Base-by-base conservation (phyloP, 2,329 filamentous ascomycete genomes). In the Monilinia polystroma region DNA sequence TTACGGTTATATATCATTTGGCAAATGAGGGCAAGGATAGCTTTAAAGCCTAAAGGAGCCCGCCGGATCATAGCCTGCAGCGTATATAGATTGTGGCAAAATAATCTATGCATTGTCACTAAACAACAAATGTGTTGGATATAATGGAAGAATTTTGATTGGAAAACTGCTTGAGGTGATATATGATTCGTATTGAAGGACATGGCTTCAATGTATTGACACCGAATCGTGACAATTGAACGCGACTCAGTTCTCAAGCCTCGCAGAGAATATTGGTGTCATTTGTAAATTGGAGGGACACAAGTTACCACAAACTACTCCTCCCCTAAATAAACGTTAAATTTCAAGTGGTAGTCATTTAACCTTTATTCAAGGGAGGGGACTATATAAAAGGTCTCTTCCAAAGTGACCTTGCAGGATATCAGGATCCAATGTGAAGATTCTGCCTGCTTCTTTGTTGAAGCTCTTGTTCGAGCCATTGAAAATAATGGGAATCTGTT, bases 71-170 rank as follows among this genome's bases (percentile, higher is more conserved):
- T 29, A 47, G 29, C 26, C 51, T 38, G 29, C 29, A 32, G 58
- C 45, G 57, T 35, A 41, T 41, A 41, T 41, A 41, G 38, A 41
- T 41, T 49, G 16, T 35, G 29, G 43, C 26, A 20, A 51, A 38
- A 38, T 10, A 23, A 51, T 26, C 57, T n/a, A 29, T 60, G 29
- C 43, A 60, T 60, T 49, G 57, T 51, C 4, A 60, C 57, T 51
- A 2, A 60, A 60, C 57, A 51, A 35, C 32, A 35, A 6, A 59
- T 59, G 20, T 60, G n/a, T 62, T 12, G 11, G n/a, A 38, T 38
- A 14, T 26, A 32, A 38, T 51, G 38, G 45, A 62, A 38, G 16
- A 14, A 14, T 49, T 18, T 41, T 26, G 45, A 38, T n/a, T 55
- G 53, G 20, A 38, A 26, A 2, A 26, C 8, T 51, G 45, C n/a